Conservation (phyloP, 768 basidiomycete species). For the Xerocomellus amylosporus region DNA sequence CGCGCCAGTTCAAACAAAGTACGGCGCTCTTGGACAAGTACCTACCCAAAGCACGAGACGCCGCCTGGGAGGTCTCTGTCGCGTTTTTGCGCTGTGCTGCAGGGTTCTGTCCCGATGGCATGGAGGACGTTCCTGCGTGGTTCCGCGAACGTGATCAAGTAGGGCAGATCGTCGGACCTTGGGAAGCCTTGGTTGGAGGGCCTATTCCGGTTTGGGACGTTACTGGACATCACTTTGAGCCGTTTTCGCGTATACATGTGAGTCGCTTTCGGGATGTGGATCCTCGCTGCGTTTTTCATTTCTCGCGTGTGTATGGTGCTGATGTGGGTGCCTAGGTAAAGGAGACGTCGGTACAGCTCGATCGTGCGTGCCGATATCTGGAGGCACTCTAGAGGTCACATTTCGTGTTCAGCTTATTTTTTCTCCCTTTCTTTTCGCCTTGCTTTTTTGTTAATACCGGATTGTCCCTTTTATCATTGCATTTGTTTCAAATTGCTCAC, state of each 20-base stretch:
- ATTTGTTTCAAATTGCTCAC: too few relatives aligned
- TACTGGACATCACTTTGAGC: slow-evolving; percentile 64
- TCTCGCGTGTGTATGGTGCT: not conserved
- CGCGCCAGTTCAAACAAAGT: slow-evolving; percentile 49
- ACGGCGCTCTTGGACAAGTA: slow-evolving; percentile 48
- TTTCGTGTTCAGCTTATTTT: too few relatives aligned
- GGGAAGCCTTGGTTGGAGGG: slow-evolving; percentile 44
- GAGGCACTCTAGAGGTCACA: not conserved
- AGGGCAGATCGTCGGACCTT: slow-evolving; percentile 38
- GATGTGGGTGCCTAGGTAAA: slow-evolving; percentile 8
- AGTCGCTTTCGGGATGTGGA: slow-evolving; percentile 14
- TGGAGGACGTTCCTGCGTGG: slow-evolving; percentile 47
- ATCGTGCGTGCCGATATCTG: slow-evolving; percentile 18
- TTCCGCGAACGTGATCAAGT: slow-evolving; percentile 41
- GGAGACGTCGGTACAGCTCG: slow-evolving; percentile 25
- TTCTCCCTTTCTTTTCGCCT: not conserved
- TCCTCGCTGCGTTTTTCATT: too few relatives aligned
- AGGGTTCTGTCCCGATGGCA: slow-evolving; percentile 37
- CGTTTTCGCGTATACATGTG: slow-evolving; percentile 53
- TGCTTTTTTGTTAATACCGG: not conserved
- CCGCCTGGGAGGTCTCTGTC: slow-evolving; percentile 31
- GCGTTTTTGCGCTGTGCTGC: slow-evolving; percentile 54
- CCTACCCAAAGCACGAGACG: slow-evolving; percentile 31
- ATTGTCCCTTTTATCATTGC: not conserved
- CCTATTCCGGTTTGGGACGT: slow-evolving; percentile 49